Evolutionary conservation across 2,329 filamentous ascomycete genomes (phyloP).

Genomic region (Epichloe gansuensis): DNA sequence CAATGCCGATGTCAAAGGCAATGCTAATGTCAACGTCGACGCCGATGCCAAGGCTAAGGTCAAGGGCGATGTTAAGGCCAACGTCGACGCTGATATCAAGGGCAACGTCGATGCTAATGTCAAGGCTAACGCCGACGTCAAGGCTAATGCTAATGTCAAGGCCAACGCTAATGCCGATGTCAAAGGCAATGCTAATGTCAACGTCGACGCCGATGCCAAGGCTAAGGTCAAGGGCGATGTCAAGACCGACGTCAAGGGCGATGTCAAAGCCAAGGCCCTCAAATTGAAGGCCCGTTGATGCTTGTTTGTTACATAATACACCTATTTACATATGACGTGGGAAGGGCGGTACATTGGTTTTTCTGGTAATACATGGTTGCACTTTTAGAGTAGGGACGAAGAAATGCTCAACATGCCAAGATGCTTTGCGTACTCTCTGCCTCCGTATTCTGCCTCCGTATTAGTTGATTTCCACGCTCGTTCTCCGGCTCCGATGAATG

Average conservation of each 20-base stretch:
- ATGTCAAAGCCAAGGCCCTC: neutral
- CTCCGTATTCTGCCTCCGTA: too few species aligned
- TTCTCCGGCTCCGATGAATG: too few species aligned
- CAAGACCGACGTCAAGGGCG: too few species aligned
- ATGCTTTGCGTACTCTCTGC: neutral
- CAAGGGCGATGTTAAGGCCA: neutral
- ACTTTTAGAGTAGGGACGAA: neutral
- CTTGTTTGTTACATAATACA: too few species aligned
- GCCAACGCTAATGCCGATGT: rapidly evolving
- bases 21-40: rapidly evolving
- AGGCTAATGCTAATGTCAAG: rapidly evolving
- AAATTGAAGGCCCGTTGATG: too few species aligned
- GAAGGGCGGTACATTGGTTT: neutral
- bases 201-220: neutral
- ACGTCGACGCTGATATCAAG: rapidly evolving
- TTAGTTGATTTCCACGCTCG: too few species aligned
- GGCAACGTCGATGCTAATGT: neutral
- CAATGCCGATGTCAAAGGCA: rapidly evolving
- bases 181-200: rapidly evolving
- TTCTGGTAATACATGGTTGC: neutral
- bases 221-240: neutral
- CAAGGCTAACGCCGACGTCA: neutral
- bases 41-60: neutral
- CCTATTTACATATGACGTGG: too few species aligned
- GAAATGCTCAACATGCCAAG: neutral